Conservation (phyloP, 2,329 filamentous ascomycete species). For the Cadophora gregata region DNA sequence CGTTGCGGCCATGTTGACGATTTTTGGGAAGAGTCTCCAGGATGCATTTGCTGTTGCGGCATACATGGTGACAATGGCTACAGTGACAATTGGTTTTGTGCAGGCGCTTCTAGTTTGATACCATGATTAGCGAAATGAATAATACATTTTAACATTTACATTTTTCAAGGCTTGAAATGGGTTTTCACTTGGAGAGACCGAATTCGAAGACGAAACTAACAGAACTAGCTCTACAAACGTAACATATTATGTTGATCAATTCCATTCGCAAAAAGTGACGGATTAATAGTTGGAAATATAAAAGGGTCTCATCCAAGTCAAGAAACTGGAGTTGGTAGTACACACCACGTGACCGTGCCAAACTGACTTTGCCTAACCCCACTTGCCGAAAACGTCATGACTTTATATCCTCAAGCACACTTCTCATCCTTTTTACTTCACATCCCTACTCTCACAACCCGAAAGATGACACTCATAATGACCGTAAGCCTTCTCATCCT, state of each 20-base stretch:
- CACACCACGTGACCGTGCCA: neutral
- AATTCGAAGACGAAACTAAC: no score
- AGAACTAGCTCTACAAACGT: no score
- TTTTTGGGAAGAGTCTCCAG: conserved; percentile 32
- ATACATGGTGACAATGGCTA: conserved; percentile 34
- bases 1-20: conserved; percentile 28
- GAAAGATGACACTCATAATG: conserved; percentile 17
- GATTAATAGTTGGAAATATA: neutral
- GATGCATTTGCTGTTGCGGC: conserved; percentile 34
- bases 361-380: neutral
- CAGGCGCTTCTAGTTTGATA: conserved; percentile 42
- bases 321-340: neutral
- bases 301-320: neutral
- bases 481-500: neutral
- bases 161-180: no score
- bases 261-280: no score
- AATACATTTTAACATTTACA: no score
- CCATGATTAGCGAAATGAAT: no score
- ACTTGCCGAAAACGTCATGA: conserved; percentile 20
- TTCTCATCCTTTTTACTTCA: neutral
- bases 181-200: no score
- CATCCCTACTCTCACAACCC: neutral
- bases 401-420: neutral
- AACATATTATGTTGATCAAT: no score
- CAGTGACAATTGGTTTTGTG: conserved; percentile 30